These are phyloP conservation scores for Pythium volutum DNA, from an alignment of 352 stramenopile genomes.

Conservation along the genomic window DNA sequence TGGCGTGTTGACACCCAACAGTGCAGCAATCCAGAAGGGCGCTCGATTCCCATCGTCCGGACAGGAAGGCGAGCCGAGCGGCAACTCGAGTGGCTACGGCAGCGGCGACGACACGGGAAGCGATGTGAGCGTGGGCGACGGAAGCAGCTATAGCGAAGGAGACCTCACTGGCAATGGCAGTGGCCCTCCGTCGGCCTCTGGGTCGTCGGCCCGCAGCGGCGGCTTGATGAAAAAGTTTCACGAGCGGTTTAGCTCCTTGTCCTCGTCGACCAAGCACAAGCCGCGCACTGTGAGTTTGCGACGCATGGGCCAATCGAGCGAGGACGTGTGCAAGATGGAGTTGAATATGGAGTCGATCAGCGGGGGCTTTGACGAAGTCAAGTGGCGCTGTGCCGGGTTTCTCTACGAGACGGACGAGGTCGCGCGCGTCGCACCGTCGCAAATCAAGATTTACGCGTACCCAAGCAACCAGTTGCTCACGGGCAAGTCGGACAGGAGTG, in stretches of 20 bases:
- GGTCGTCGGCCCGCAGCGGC: slow-evolving; percentile 16
- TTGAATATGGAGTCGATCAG: slow-evolving; percentile 79
- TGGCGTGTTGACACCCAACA: slow-evolving; percentile 48
- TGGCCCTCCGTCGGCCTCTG: background rate
- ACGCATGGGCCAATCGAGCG: slow-evolving; percentile 63
- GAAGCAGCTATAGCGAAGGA: slow-evolving; percentile 47
- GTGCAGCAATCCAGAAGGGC: slow-evolving; percentile 50
- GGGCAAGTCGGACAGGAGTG: slow-evolving; percentile 60
- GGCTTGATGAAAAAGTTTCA: slow-evolving; percentile 84
- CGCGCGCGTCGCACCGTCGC: slow-evolving; percentile 65
- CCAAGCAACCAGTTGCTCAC: slow-evolving; percentile 61
- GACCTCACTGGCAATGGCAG: slow-evolving; percentile 17
- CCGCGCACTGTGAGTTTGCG: slow-evolving; percentile 56
- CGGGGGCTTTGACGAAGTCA: slow-evolving; percentile 80
- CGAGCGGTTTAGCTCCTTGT: slow-evolving; percentile 45
- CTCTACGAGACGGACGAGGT: slow-evolving; percentile 84
- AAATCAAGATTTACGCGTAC: slow-evolving; percentile 79
- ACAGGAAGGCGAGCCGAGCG: slow-evolving; percentile 33
- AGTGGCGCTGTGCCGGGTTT: slow-evolving; percentile 85
- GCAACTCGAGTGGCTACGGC: slow-evolving; percentile 28
- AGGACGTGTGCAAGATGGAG: slow-evolving; percentile 75
- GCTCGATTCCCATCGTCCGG: slow-evolving; percentile 36
- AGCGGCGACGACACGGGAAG: slow-evolving; percentile 37
- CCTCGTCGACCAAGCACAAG: slow-evolving; percentile 51
- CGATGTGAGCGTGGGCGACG: slow-evolving; percentile 34